These are phyloP conservation scores for Alternaria triticimaculans DNA, from an alignment of 2,329 filamentous ascomycete genomes.

Conservation along the genomic window DNA sequence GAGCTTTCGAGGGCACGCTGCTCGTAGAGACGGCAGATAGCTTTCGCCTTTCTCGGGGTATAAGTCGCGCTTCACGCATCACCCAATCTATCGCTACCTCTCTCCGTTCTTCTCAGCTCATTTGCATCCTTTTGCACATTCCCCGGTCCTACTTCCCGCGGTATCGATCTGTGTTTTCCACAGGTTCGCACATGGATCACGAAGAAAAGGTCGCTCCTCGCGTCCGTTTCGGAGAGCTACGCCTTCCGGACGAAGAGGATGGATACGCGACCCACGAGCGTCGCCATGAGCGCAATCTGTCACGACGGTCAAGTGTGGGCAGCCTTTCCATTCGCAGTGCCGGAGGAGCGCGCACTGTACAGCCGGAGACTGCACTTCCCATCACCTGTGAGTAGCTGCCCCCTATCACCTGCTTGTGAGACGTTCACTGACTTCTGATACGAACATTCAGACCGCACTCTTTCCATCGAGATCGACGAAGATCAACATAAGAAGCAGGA, in stretches of 20 bases:
- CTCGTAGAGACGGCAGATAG: not conserved
- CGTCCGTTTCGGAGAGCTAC: slow-evolving; percentile 26
- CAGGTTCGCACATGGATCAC: slow-evolving; percentile 31
- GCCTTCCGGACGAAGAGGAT: slow-evolving; percentile 44
- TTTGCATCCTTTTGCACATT: slow-evolving; percentile 1
- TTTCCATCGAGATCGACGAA: slow-evolving; percentile 54
- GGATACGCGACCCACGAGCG: slow-evolving; percentile 32
- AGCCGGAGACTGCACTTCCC: slow-evolving; percentile 52
- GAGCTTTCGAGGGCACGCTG: slow-evolving; percentile 10
- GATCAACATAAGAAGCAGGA: slow-evolving; percentile 37
- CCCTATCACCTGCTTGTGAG: not conserved
- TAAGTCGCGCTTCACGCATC: slow-evolving; percentile 15
- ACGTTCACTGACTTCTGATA: not conserved
- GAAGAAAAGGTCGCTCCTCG: slow-evolving; percentile 31
- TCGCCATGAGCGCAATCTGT: slow-evolving; percentile 35
- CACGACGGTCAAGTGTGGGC: slow-evolving; percentile 44
- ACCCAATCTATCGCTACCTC: slow-evolving; percentile 3
- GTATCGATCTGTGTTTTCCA: slow-evolving; percentile 5
- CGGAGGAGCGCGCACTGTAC: slow-evolving; percentile 45
- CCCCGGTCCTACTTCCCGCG: slow-evolving; percentile 13
- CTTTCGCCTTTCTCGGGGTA: slow-evolving; percentile 4
- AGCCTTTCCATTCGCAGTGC: slow-evolving; percentile 45
- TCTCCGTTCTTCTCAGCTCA: slow-evolving; percentile 9
- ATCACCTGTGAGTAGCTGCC: slow-evolving; percentile 39
- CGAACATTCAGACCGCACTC: slow-evolving; percentile 40